These are phyloP conservation scores for Myxozyma kluyveri DNA, from an alignment of 805 yeast species.

Conservation along the genomic window DNA sequence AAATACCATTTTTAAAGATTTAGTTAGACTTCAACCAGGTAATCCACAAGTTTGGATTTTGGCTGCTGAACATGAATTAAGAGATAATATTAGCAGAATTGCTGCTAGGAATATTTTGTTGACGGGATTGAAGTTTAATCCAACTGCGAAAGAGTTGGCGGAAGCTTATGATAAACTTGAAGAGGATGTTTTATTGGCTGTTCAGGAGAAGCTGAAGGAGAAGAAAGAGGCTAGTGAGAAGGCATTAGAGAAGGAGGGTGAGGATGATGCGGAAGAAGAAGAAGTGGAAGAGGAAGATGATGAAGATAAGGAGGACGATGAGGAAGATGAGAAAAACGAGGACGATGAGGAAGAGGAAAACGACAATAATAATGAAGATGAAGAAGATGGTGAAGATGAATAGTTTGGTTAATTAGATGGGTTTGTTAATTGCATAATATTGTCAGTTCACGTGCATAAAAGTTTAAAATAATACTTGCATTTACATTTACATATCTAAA, in stretches of 20 bases:
- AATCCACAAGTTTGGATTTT: conserved; percentile 88
- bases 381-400: too few species aligned
- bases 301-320: neutral
- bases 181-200: conserved; percentile 9
- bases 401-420: too few species aligned
- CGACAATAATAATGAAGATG: too few species aligned
- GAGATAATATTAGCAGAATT: conserved; percentile 79
- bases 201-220: conserved; percentile 2
- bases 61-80: conserved; percentile 93
- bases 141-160: conserved; percentile 73
- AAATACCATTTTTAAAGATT: conserved; percentile 51
- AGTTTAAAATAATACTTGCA: too few species aligned
- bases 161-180: conserved; percentile 83
- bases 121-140: conserved; percentile 78
- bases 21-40: conserved; percentile 74
- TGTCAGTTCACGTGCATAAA: too few species aligned
- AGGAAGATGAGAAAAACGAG: neutral
- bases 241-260: neutral
- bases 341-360: conserved; percentile 2
- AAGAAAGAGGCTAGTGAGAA: neutral
- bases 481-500: too few species aligned
- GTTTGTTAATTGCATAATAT: too few species aligned
- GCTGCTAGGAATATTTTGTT: conserved; percentile 86
- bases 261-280: neutral
- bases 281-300: neutral